phyloP scores from a whole-genome alignment of 73 alveolate species.

The Paramecium sexaurelia region DNA sequence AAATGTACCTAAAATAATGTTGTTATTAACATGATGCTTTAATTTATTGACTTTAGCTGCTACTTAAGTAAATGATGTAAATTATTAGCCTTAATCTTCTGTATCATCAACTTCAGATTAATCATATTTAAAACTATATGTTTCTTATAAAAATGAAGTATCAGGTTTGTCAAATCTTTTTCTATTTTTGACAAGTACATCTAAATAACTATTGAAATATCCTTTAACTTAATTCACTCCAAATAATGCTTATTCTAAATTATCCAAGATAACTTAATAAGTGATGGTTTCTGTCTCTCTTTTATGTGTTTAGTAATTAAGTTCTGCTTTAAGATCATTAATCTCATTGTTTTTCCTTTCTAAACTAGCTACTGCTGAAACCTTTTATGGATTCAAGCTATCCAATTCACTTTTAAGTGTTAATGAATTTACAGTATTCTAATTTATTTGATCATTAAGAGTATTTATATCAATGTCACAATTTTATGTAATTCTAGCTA shows the following conservation, averaged over 20 bases:
- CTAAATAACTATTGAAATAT: constrained; percentile 32
- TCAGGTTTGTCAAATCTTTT: constrained; percentile 60
- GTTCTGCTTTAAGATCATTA: constrained; percentile 31
- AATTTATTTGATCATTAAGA: background rate
- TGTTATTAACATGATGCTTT: constrained; percentile 5
- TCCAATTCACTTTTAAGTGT: constrained; percentile 41
- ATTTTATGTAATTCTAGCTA: constrained; percentile 49
- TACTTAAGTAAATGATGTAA: constrained; percentile 37
- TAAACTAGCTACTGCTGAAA: constrained; percentile 33
- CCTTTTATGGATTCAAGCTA: constrained; percentile 16
- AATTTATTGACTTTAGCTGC: constrained; percentile 50
- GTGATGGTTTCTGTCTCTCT: constrained; percentile 36
- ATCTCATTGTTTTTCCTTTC: constrained; percentile 43
- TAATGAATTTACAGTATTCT: constrained; percentile 35
- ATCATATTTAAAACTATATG: background rate
- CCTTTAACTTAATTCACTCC: constrained; percentile 58
- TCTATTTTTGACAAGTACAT: constrained; percentile 37
- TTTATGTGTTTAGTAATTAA: background rate
- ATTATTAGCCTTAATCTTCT: background rate
- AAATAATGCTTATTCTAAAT: constrained; percentile 49
- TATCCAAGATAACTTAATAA: background rate
- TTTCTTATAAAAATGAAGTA: constrained; percentile 23
- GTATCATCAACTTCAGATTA: constrained; percentile 2
- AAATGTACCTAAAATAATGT: background rate
- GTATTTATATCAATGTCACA: constrained; percentile 37